phyloP scores from a whole-genome alignment of 2,329 filamentous ascomycete species.

The Alternaria consortialis region DNA sequence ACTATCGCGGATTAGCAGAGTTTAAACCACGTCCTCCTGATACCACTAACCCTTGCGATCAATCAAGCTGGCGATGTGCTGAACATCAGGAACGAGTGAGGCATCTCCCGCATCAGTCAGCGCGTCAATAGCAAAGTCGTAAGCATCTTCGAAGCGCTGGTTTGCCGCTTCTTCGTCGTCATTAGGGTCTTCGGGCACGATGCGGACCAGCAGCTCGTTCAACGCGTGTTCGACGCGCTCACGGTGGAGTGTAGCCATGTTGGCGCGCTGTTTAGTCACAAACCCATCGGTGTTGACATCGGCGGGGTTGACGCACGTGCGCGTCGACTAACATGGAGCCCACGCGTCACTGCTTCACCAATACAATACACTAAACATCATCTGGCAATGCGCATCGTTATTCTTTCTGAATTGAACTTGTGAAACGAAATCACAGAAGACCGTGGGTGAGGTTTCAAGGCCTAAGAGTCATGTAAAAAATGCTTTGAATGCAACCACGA shows the following conservation, averaged over 20 bases:
- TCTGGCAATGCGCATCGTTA: not conserved
- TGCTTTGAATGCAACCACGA: too few relatives aligned
- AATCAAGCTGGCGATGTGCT: constrained; percentile 92
- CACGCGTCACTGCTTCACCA: not conserved
- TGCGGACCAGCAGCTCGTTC: constrained; percentile 77
- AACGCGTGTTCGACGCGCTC: constrained; percentile 81
- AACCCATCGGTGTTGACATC: constrained; percentile 17
- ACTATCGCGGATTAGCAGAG: constrained; percentile 56
- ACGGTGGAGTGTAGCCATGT: constrained; percentile 46
- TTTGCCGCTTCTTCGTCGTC: constrained; percentile 75
- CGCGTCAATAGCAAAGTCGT: constrained; percentile 60
- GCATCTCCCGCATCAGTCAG: constrained; percentile 59
- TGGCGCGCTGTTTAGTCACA: constrained; percentile 33
- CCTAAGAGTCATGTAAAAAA: too few relatives aligned
- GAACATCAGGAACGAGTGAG: constrained; percentile 74
- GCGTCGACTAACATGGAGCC: not conserved
- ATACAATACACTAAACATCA: too few relatives aligned
- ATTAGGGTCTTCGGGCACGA: constrained; percentile 71
- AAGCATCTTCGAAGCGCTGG: constrained; percentile 71
- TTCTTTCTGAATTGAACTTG: too few relatives aligned
- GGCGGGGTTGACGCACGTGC: constrained; percentile 20
- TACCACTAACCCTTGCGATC: constrained; percentile 70
- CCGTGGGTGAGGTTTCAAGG: too few relatives aligned
- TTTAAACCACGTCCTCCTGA: not conserved
- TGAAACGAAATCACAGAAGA: too few relatives aligned